Evolutionary conservation across 441 rosid species (phyloP).

Genomic region (Erysimum pusillum): DNA sequence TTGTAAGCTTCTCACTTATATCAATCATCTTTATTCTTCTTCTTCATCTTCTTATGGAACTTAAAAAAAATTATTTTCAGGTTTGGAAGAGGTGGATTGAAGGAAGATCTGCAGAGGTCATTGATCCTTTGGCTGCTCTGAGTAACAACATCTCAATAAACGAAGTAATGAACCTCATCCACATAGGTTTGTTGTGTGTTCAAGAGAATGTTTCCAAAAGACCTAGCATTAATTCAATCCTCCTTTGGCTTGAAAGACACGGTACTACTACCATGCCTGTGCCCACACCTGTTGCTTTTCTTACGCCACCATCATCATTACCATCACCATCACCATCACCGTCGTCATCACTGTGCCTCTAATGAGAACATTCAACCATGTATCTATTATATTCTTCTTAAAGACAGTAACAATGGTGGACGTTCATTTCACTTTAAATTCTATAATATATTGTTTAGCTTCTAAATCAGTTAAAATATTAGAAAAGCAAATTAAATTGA

Average conservation of each 20-base stretch:
- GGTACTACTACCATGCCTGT: slow-evolving; percentile 10
- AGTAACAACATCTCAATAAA: slow-evolving; percentile 11
- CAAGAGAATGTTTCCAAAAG: slow-evolving; percentile 15
- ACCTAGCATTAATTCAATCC: slow-evolving; percentile 22
- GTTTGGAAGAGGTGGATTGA: slow-evolving; percentile 26
- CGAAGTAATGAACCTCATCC: slow-evolving; percentile 15
- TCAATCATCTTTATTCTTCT: neutral
- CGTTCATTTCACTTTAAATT: no score
- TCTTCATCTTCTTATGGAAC: neutral
- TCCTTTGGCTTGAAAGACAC: slow-evolving; percentile 10
- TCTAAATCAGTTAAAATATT: no score
- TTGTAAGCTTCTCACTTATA: slow-evolving; percentile 9
- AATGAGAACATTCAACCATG: neutral
- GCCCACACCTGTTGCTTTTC: slow-evolving; percentile 6
- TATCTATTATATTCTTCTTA: no score
- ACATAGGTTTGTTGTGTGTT: slow-evolving; percentile 30
- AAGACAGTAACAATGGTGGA: no score
- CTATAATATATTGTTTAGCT: no score
- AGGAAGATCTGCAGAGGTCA: slow-evolving; percentile 10
- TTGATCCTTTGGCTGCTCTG: slow-evolving; percentile 22
- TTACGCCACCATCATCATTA: neutral
- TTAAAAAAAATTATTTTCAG: neutral
- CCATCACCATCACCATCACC: neutral
- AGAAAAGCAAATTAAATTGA: no score
- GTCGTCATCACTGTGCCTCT: neutral